Evolutionary conservation across 495 filamentous ascomycete genomes (phyloP).

Genomic region (Neurospora intermedia): DNA sequence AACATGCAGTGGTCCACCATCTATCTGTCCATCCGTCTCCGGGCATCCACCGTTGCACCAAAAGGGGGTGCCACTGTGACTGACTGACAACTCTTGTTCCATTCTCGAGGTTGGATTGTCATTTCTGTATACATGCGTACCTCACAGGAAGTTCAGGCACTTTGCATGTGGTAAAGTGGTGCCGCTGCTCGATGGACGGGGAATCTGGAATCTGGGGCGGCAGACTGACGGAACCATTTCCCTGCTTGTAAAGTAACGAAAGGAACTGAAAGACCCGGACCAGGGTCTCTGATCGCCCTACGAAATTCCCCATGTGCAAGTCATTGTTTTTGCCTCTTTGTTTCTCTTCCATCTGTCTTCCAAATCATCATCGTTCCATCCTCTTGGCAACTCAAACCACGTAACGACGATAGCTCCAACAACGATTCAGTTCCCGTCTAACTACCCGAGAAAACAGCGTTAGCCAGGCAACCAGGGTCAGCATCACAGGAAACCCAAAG

Average conservation of each 20-base stretch:
- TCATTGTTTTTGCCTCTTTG: not conserved
- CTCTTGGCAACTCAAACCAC: not conserved
- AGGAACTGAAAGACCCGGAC: too few species aligned
- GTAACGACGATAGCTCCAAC: not conserved
- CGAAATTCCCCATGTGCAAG: not conserved
- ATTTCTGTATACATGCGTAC: not conserved
- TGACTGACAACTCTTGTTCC: not conserved
- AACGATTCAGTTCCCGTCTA: not conserved
- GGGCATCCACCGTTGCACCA: not conserved
- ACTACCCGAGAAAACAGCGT: not conserved
- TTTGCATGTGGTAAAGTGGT: not conserved
- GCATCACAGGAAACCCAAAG: not conserved
- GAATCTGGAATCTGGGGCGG: not conserved
- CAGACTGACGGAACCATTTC: not conserved
- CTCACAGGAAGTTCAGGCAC: not conserved
- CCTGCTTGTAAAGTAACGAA: not conserved
- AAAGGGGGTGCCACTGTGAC: not conserved
- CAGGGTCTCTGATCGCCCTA: not conserved
- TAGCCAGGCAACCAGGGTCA: not conserved
- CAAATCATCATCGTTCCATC: not conserved
- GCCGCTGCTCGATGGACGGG: not conserved
- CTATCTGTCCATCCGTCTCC: not conserved
- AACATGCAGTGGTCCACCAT: too few species aligned
- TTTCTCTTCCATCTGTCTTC: not conserved
- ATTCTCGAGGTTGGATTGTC: not conserved